Conservation (phyloP, 2,329 filamentous ascomycete genomes). For the Bipolaris sorokiniana region DNA sequence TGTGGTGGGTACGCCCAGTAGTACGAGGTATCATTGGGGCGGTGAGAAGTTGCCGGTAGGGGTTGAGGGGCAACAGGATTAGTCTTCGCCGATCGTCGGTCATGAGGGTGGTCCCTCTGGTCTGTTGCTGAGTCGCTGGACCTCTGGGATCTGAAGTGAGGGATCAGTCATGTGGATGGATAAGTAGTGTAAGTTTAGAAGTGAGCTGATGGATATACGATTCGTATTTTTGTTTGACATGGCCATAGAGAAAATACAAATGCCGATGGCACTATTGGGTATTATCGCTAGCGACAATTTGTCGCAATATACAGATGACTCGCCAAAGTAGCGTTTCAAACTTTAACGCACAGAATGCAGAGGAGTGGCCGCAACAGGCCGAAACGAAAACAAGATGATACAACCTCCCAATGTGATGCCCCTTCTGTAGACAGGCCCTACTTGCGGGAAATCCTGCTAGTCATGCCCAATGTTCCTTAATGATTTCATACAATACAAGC, state of each 20-base stretch:
- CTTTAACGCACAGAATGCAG: conserved; percentile 11
- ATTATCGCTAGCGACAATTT: conserved; percentile 15
- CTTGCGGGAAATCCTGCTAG: conserved; percentile 22
- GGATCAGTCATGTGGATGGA: conserved; percentile 3
- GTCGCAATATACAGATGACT: conserved; percentile 13
- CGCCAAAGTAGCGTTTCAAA: conserved; percentile 11
- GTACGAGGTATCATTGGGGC: conserved; percentile 11
- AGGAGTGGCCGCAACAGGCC: background rate
- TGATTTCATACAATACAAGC: conserved; percentile 12
- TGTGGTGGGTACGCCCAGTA: conserved; percentile 5
- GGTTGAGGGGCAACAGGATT: conserved; percentile 2
- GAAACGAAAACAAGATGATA: conserved; percentile 9
- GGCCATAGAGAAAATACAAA: conserved; percentile 2
- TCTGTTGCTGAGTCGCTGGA: background rate
- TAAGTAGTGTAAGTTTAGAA: background rate
- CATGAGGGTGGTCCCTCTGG: background rate
- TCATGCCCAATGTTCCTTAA: conserved; percentile 20
- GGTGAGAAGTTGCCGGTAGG: conserved; percentile 5
- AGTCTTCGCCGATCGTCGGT: conserved; percentile 10
- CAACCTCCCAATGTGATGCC: conserved; percentile 2
- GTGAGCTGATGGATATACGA: background rate
- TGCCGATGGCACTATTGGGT: conserved; percentile 20
- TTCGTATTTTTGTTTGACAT: conserved; percentile 10
- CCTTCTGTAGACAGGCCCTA: conserved; percentile 13
- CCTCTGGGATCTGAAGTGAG: background rate